A percentile compares a stretch with the other conserved stretches of the same genome.
Conservation (phyloP, 2,329 filamentous ascomycete species). For the Curvularia eragrostidis region DNA sequence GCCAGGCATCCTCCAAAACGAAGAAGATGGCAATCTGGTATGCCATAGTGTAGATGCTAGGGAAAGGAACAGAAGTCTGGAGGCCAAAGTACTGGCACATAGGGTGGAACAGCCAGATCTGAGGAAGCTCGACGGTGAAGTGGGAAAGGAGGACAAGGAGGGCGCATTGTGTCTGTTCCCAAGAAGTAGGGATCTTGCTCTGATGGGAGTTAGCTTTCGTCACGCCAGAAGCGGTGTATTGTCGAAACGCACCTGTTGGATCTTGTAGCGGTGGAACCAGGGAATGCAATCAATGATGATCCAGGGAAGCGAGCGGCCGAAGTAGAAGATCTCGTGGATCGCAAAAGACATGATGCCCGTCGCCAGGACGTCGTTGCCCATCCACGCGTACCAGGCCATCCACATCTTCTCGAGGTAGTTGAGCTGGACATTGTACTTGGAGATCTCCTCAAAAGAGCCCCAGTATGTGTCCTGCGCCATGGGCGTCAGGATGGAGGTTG, state of each 20-base stretch:
- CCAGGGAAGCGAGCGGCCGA: conserved; percentile 88
- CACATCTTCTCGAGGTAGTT: conserved; percentile 88
- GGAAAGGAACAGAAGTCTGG: conserved; percentile 87
- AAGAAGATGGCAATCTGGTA: conserved; percentile 95
- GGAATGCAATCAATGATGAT: conserved; percentile 90
- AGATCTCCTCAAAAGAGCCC: conserved; percentile 69
- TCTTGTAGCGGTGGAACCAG: conserved; percentile 91
- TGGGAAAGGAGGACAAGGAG: conserved; percentile 91
- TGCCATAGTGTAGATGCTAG: conserved; percentile 81
- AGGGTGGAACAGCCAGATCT: conserved; percentile 99
- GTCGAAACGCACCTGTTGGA: conserved; percentile 74
- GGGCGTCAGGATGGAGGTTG: conserved; percentile 43
- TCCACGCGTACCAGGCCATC: conserved; percentile 96
- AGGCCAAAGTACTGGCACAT: conserved; percentile 93
- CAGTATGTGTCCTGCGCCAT: conserved; percentile 65
- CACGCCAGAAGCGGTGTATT: not conserved
- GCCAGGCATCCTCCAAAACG: conserved; percentile 94
- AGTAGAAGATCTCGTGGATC: conserved; percentile 95
- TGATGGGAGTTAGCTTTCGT: conserved; percentile 42
- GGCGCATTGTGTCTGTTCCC: conserved; percentile 94
- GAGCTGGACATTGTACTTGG: conserved; percentile 80
- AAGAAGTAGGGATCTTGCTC: conserved; percentile 87
- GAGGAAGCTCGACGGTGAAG: conserved; percentile 96
- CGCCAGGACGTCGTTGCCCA: conserved; percentile 96
- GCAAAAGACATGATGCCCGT: conserved; percentile 97